Evolutionary conservation across 768 basidiomycete species (phyloP).

Genomic region (Amanita rubescens): DNA sequence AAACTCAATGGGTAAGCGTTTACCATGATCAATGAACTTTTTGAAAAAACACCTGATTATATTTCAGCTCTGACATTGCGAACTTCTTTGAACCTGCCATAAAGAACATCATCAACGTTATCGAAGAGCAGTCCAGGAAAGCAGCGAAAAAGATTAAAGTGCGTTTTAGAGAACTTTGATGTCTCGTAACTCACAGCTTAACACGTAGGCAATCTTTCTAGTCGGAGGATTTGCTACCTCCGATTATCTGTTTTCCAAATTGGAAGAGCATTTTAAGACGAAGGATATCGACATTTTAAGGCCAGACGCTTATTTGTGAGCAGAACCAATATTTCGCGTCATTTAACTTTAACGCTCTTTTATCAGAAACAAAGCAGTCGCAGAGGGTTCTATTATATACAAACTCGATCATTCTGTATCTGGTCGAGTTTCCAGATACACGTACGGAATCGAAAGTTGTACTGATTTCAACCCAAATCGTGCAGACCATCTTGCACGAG

Average conservation of each 20-base stretch:
- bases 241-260: slow-evolving; percentile 23
- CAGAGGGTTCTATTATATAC: slow-evolving; percentile 4
- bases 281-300: slow-evolving; percentile 29
- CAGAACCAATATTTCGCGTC: slow-evolving; percentile 1
- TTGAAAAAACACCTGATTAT: too few species aligned
- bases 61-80: not conserved
- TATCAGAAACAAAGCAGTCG: slow-evolving; percentile 18
- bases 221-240: slow-evolving; percentile 37
- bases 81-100: slow-evolving; percentile 4
- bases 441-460: slow-evolving; percentile 10
- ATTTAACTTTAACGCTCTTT: not conserved
- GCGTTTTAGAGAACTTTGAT: not conserved
- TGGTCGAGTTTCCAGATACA: slow-evolving; percentile 10
- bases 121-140: not conserved
- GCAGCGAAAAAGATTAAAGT: not conserved
- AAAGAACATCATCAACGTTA: not conserved
- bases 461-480: slow-evolving; percentile 5
- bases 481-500: slow-evolving; percentile 9
- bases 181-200: not conserved
- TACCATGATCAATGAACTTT: too few species aligned
- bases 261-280: slow-evolving; percentile 28
- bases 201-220: slow-evolving; percentile 31
- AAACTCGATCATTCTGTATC: slow-evolving; percentile 16
- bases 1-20: not conserved
- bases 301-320: slow-evolving; percentile 41